These are phyloP conservation scores for Mediolabrus comicus DNA, from an alignment of 108 stramenopile genomes.

Conservation along the genomic window DNA sequence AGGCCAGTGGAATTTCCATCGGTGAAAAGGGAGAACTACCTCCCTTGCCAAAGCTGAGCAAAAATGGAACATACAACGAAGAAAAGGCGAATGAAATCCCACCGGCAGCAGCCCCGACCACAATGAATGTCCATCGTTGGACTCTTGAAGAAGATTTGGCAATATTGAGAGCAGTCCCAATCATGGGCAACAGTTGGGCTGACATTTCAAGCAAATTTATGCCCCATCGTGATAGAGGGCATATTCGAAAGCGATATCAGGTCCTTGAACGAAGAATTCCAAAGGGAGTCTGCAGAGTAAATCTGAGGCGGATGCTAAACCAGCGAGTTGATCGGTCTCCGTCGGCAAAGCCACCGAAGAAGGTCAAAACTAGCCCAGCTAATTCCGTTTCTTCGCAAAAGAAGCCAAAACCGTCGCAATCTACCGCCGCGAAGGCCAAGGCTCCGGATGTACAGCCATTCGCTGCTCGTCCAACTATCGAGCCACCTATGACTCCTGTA, in stretches of 20 bases:
- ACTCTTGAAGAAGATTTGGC: constrained; percentile 82
- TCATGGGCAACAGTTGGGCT: constrained; percentile 84
- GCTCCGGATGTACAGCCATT: neutral
- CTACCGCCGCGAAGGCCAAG: constrained; percentile 3
- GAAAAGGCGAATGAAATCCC: constrained; percentile 38
- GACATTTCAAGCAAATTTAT: constrained; percentile 71
- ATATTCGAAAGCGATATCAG: constrained; percentile 84
- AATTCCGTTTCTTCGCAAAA: constrained; percentile 2
- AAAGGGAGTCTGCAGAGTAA: constrained; percentile 39
- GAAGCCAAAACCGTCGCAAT: constrained; percentile 7
- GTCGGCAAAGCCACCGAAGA: constrained; percentile 10
- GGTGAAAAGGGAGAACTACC: constrained; percentile 70
- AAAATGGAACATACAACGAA: constrained; percentile 56
- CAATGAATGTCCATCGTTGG: constrained; percentile 87
- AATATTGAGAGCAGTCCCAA: constrained; percentile 74
- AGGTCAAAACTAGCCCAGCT: neutral
- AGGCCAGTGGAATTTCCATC: constrained; percentile 69
- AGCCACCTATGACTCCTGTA: constrained; percentile 14
- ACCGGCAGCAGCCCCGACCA: constrained; percentile 69
- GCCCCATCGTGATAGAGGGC: constrained; percentile 84
- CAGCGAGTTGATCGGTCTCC: constrained; percentile 1
- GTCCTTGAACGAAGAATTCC: constrained; percentile 77
- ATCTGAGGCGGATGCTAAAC: constrained; percentile 16
- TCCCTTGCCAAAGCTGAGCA: constrained; percentile 48
- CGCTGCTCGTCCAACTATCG: neutral